Conservation (phyloP, 208 protist species). For the Acanthamoeba royreba region DNA sequence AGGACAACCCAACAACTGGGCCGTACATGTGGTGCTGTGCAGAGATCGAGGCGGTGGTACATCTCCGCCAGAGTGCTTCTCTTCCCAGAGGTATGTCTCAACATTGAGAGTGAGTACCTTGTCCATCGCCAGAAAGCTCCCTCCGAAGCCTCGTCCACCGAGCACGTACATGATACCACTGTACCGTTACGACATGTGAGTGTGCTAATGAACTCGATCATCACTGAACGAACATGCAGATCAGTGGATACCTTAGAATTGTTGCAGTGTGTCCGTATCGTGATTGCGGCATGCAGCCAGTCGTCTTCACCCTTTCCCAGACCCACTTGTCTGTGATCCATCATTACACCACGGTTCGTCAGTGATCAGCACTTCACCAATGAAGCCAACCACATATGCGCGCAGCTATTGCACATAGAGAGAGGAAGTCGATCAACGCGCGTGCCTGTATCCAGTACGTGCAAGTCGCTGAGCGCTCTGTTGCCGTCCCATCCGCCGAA, state of each 20-base stretch:
- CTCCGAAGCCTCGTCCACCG: not conserved
- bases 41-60: not conserved
- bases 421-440: not conserved
- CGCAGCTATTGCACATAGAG: not conserved
- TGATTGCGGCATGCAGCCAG: not conserved
- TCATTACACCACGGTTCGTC: too few species aligned
- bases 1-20: not conserved
- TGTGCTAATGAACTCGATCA: too few species aligned
- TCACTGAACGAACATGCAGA: too few species aligned
- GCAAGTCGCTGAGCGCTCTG: not conserved
- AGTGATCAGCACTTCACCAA: not conserved
- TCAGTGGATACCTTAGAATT: not conserved
- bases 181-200: too few species aligned
- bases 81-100: not conserved
- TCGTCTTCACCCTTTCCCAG: not conserved
- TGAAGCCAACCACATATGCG: not conserved
- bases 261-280: not conserved
- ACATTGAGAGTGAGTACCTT: not conserved
- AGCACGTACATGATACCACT: not conserved
- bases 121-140: not conserved
- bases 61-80: not conserved
- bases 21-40: not conserved
- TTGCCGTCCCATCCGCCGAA: not conserved
- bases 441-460: not conserved
- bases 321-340: slow-evolving; percentile 8